phyloP scores from a whole-genome alignment of 106 monocot genomes.

The Dendrobium officinale region DNA sequence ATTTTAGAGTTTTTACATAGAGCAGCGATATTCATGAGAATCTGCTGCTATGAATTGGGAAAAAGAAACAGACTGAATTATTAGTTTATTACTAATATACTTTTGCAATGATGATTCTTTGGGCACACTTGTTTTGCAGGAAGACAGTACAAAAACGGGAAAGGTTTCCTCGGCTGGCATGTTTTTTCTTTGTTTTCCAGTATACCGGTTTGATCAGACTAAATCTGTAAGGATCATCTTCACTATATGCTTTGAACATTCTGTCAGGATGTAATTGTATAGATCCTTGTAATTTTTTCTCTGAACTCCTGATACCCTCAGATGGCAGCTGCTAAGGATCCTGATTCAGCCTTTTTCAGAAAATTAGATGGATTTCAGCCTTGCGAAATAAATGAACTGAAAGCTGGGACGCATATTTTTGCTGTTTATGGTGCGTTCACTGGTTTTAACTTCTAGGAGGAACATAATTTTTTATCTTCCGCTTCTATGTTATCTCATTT shows the following conservation, averaged over 20 bases:
- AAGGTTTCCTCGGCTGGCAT: conserved; percentile 90
- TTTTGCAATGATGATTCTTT: background rate
- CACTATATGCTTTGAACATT: background rate
- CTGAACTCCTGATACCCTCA: conserved; percentile 18
- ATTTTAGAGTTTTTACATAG: background rate
- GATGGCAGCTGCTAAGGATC: conserved; percentile 64
- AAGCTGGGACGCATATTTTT: conserved; percentile 92
- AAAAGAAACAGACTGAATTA: background rate
- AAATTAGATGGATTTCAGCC: conserved; percentile 97
- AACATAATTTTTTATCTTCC: background rate
- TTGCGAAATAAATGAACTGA: conserved; percentile 92
- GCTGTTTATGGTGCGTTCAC: conserved; percentile 73
- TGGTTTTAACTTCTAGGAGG: background rate
- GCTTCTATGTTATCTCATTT: background rate
- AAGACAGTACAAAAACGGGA: conserved; percentile 79
- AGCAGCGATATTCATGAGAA: background rate
- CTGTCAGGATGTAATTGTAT: background rate
- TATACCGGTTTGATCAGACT: conserved; percentile 74
- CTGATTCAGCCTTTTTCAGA: conserved; percentile 80
- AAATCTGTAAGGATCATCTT: conserved; percentile 50
- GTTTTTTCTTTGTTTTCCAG: conserved; percentile 94
- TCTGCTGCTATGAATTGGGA: background rate
- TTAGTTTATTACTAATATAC: background rate
- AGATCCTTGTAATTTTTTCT: background rate
- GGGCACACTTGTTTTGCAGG: conserved; percentile 34